Base-by-base conservation (phyloP, 2,329 filamentous ascomycete species). In the Scortechinia acanthostroma region DNA sequence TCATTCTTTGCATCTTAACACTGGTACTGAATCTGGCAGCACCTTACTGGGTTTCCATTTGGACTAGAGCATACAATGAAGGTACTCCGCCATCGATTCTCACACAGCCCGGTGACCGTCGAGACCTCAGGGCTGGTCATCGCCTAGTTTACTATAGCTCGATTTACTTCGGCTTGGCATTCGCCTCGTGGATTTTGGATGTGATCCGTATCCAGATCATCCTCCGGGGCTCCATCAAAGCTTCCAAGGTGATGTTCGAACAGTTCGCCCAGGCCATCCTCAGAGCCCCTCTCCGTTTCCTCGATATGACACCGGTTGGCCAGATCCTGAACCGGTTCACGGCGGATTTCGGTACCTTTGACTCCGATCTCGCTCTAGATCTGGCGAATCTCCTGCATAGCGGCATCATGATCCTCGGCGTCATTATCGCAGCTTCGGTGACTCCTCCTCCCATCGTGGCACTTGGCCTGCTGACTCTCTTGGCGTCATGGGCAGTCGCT, bases 241-340 rank as follows among this genome's bases (percentile, higher is more conserved):
- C 37, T 17, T 42, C 37, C 10, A n/a, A 17, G 13, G 19, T 13
- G 13, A 10, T 43, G 10, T 23, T 22, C 22, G 19, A 43, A 13
- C 6, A 19, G 6, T 61, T 65, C 56, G 58, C 55, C 4, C 55
- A 60, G 42, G 53, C 60, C 3, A 58, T 70, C 21, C 56, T 70
- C 13, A 57, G 60, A 4, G 65, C 66, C 4, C 65, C 65, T 6
- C 53, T 70, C 10, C 55, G 58, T 28, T 66, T 61, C 61, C 53
- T 66, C 14, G 66, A 70, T 47, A 66, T 62, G 0, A 52, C 63
- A 1, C 66, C 66, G 3, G 52, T 62, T 0, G 67, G 67, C 3
- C 59, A 65, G n/a, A 58, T 70, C 22, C 51, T 69, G 33, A 70
- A 70, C 51, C 61, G 67, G 4, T 69, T 69, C 46, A 63, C 61